Conservation (phyloP, 1,284 basidiomycete species). For the Fomitopsis palustris region DNA sequence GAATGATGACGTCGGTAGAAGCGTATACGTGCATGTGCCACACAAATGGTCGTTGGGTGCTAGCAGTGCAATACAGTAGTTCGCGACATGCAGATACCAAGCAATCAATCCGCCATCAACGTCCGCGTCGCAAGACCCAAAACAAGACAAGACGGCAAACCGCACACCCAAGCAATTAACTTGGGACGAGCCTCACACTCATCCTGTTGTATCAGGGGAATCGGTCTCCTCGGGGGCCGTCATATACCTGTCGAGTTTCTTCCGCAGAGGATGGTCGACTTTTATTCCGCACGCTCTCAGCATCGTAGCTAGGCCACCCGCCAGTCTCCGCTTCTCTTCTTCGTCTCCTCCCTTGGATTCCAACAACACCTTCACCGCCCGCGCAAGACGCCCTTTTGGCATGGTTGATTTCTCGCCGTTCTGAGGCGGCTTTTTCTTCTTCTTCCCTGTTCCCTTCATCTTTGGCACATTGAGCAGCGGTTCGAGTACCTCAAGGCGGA, state of each 20-base stretch:
- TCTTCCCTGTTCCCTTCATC: constrained; percentile 48
- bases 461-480: constrained; percentile 65
- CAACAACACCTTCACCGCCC: constrained; percentile 60
- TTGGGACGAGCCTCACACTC: neutral
- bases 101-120: neutral
- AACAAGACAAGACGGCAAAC: neutral
- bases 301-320: constrained; percentile 45
- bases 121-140: neutral
- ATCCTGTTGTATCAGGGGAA: neutral
- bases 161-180: neutral
- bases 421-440: constrained; percentile 32
- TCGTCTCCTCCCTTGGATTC: constrained; percentile 47
- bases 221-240: neutral
- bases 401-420: constrained; percentile 33
- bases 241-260: constrained; percentile 55
- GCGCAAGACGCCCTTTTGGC: constrained; percentile 63
- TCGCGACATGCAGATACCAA: neutral
- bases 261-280: constrained; percentile 59
- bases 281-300: constrained; percentile 55
- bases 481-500: constrained; percentile 68
- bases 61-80: neutral
- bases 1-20: constrained; percentile 14
- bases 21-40: constrained; percentile 19
- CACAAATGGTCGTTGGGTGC: constrained; percentile 17
- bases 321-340: constrained; percentile 44